Base-by-base conservation (phyloP, 2,329 filamentous ascomycete genomes). In the Thielaviopsis euricoi region DNA sequence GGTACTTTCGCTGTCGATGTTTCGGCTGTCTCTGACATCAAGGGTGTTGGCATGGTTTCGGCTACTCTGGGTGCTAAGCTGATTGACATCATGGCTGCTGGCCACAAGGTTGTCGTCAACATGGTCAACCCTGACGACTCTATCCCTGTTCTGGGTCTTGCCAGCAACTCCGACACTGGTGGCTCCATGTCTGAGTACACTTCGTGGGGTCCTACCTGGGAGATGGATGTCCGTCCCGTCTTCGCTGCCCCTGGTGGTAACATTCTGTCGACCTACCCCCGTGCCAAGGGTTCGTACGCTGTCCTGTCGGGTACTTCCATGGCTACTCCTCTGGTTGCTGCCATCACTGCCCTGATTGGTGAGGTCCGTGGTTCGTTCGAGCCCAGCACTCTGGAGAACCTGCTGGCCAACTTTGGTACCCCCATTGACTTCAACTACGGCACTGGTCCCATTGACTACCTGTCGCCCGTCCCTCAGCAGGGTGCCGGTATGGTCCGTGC, bases 151-250 rank as follows among this genome's bases (percentile, higher is more conserved):
- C 61, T 63, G 29, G 63, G 67, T 51, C 60, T 63, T 37, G 43
- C 40, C 13, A 21, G 29, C 55, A 79, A 80, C 67, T 67, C 66
- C 1, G 55, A 63, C 0, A 76, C 74, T 0, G 77, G 75, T 1
- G 81, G 80, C 6, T 76, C 73, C 52, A 65, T 77, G 37, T 80
- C 75, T 63, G 67, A 66, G 5, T 82, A 71, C 65, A 79, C 76
- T 49, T 76, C 74, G 6, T 84, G 80, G 80, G 80, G 80, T 7
- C 81, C 81, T 2, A 80, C 75, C 2, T 82, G 74, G 66, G 79
- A 83, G 64, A 70, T 79, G 62, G 73, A 76, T 52, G 66, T 77
- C 53, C 80, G 80, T 66, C 79, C 79, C 0, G 73, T 81, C 62
- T 66, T 81, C 49, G 75, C 73, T n/a, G 71, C 77, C 1, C 76